Base-by-base conservation (phyloP, 1,139 yeast genomes). In the Meyerozyma smithsonii region DNA sequence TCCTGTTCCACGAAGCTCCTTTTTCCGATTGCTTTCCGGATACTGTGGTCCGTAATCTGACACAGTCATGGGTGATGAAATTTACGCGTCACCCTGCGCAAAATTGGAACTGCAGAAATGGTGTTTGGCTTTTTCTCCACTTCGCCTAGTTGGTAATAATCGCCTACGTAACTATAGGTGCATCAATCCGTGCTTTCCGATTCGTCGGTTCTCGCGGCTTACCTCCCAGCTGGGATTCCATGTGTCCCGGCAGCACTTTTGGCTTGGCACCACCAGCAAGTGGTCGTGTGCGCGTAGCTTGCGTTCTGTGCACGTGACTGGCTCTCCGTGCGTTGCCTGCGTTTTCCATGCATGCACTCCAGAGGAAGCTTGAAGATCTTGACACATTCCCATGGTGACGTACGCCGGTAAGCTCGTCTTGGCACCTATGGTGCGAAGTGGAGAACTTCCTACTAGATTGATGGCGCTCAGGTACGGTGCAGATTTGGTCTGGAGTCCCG, bases 361-460 rank as follows among this genome's bases (percentile, higher is more conserved):
- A 23, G n/a, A 11, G 25, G 12, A 23, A 23, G 10, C n/a, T 4
- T 11, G n/a, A 4, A 11, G 2, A 26, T 12, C 17, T 26, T 26
- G 30, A 26, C 30, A 26, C 30, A 26, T 26, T 26, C n/a, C 12
- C 30, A 56, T 58, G 61, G 51, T 51, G 19, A 42, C 44, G 28
- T 58, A 48, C 39, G 49, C 74, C 25, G 92, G 95, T 1, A 86
- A 86, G 53, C 63, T 89, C 42, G 95, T 84, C 19, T 73, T 90
- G 36, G 97, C 97, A 0, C 97, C 97, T 1, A 90, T 90, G 97
- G 96, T 92, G 41, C 73, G 98, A 35, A 85, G 92, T 36, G 95
- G 97, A 11, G 98, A 92, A 63, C 74, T 92, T 14, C 97, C 98
- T 7, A 82, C 90, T 11, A 70, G 98, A 39, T 68, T 90, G 8